A percentile compares a stretch with the other conserved stretches of the same genome.
phyloP scores from a whole-genome alignment of 352 stramenopile genomes.

The Pythium volutum region DNA sequence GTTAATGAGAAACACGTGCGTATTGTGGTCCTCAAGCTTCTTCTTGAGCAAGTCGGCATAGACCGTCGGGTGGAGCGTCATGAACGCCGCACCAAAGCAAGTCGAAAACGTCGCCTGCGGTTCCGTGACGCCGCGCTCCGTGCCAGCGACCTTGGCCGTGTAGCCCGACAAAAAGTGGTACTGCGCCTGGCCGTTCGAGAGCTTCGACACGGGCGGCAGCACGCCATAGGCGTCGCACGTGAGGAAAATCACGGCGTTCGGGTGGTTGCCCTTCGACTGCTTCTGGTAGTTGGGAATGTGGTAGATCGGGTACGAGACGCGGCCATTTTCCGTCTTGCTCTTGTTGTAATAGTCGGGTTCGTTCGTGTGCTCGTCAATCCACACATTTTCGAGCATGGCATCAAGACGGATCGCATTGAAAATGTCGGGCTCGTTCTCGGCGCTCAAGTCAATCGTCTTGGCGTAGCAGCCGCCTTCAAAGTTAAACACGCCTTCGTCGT shows the following conservation, averaged over 20 bases:
- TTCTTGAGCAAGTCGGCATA: slow-evolving; percentile 58
- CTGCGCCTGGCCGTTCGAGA: slow-evolving; percentile 92
- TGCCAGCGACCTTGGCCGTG: slow-evolving; percentile 56
- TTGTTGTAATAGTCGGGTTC: slow-evolving; percentile 58
- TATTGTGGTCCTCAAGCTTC: slow-evolving; percentile 50
- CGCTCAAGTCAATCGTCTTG: slow-evolving; percentile 94
- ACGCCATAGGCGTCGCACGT: slow-evolving; percentile 96
- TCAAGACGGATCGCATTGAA: slow-evolving; percentile 62
- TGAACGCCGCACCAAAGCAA: slow-evolving; percentile 54
- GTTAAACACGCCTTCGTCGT: slow-evolving; percentile 93
- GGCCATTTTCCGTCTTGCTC: slow-evolving; percentile 54
- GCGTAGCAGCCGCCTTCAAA: slow-evolving; percentile 98
- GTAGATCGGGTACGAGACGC: slow-evolving; percentile 57
- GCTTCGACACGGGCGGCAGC: slow-evolving; percentile 92
- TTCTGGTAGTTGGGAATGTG: slow-evolving; percentile 54
- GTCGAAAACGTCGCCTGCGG: slow-evolving; percentile 53
- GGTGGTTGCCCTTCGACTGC: slow-evolving; percentile 45
- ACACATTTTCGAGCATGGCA: slow-evolving; percentile 59
- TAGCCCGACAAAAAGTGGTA: slow-evolving; percentile 89
- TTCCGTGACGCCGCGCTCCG: slow-evolving; percentile 50
- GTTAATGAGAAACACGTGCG: slow-evolving; percentile 83
- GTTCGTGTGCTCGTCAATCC: slow-evolving; percentile 40
- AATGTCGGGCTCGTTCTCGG: slow-evolving; percentile 95
- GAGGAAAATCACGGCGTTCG: slow-evolving; percentile 93
- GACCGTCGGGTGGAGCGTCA: slow-evolving; percentile 55